Percentiles rank a stretch among this genome's conserved stretches.
These are phyloP conservation scores for Aristolochia fimbriata DNA, from an alignment of 164 flowering plant genomes.

Conservation along the genomic window DNA sequence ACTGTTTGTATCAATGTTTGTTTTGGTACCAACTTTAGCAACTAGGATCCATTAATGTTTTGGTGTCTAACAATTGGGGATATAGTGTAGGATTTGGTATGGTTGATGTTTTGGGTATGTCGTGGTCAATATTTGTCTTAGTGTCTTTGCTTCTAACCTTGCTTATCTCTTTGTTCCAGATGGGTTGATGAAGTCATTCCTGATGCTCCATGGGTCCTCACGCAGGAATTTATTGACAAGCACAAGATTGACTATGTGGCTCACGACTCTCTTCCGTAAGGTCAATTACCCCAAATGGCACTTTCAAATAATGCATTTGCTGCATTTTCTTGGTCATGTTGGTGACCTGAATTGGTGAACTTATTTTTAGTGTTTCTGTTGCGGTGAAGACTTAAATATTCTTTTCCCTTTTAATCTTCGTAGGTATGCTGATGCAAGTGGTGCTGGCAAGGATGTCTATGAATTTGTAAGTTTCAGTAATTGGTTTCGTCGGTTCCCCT, in stretches of 20 bases:
- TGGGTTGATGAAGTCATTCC: constrained; percentile 99
- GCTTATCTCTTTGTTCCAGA: constrained; percentile 26
- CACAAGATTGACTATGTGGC: constrained; percentile 88
- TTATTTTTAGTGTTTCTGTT: not conserved
- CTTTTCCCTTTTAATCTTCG: not conserved
- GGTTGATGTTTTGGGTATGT: too few relatives aligned
- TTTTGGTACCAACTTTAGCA: too few relatives aligned
- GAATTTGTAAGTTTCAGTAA: constrained; percentile 15
- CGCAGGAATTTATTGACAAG: constrained; percentile 75
- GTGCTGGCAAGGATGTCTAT: constrained; percentile 20
- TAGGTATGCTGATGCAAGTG: constrained; percentile 25
- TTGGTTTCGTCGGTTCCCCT: not conserved
- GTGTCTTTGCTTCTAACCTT: not conserved
- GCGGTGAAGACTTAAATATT: constrained; percentile 5
- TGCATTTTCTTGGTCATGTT: not conserved
- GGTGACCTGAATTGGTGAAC: not conserved
- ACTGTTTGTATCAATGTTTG: too few relatives aligned
- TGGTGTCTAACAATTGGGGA: too few relatives aligned
- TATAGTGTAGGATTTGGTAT: too few relatives aligned
- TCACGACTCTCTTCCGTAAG: constrained; percentile 99
- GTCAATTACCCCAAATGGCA: constrained; percentile 8
- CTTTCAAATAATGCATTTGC: not conserved
- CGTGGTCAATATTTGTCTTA: too few relatives aligned
- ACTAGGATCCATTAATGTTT: too few relatives aligned
- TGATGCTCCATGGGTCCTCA: constrained; percentile 94